phyloP scores from a whole-genome alignment of 2,329 filamentous ascomycete species.

The Bimuria novae-zelandiae region DNA sequence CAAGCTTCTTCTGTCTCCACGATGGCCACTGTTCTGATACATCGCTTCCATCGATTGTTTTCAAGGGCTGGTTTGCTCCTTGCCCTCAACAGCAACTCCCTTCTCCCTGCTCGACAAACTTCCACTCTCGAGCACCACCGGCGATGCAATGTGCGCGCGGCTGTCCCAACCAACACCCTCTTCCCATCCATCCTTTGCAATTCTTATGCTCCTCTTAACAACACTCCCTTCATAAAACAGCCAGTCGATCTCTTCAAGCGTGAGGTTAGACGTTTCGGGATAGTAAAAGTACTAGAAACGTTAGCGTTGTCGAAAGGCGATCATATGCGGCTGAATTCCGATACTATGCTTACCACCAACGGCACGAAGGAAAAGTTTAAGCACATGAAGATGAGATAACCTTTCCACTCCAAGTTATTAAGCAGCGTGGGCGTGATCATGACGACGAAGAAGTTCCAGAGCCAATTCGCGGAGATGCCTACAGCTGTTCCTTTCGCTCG shows the following conservation, averaged over 20 bases:
- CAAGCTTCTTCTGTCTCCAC: too few relatives aligned
- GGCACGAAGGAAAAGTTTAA: constrained; percentile 54
- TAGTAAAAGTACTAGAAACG: constrained; percentile 48
- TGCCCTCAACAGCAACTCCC: constrained; percentile 17
- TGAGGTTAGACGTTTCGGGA: constrained; percentile 42
- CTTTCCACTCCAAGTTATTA: constrained; percentile 55
- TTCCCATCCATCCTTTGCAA: constrained; percentile 34
- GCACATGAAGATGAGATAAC: constrained; percentile 59
- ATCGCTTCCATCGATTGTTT: too few relatives aligned
- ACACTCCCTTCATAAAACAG: constrained; percentile 39
- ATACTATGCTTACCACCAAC: constrained; percentile 39
- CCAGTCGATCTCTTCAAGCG: constrained; percentile 44
- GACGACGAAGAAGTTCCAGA: constrained; percentile 56
- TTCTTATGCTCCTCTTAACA: constrained; percentile 23
- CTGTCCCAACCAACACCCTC: constrained; percentile 14
- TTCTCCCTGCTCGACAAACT: constrained; percentile 17
- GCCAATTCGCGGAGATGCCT: constrained; percentile 56
- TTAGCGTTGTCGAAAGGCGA: constrained; percentile 4
- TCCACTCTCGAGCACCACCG: constrained; percentile 17
- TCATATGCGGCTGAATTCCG: constrained; percentile 2
- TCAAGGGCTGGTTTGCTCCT: constrained; percentile 12
- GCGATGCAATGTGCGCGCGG: constrained; percentile 12
- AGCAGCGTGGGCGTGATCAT: constrained; percentile 59
- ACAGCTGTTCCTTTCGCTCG: constrained; percentile 57
- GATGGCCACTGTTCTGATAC: too few relatives aligned